These are phyloP conservation scores for Yamadazyma jaroonii DNA, from an alignment of 1,139 yeast species.

Conservation along the genomic window DNA sequence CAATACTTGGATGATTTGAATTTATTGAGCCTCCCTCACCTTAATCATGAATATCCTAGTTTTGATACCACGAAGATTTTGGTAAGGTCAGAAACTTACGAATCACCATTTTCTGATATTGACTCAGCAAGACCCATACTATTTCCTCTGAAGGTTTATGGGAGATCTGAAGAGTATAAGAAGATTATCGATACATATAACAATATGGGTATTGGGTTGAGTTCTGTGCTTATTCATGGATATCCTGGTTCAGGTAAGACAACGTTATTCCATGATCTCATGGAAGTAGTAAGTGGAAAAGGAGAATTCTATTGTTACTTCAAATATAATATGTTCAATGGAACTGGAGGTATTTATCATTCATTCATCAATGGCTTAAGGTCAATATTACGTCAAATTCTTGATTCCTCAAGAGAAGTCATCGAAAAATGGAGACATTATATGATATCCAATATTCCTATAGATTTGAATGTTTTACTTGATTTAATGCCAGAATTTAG, in stretches of 20 bases:
- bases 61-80: slow-evolving; percentile 1
- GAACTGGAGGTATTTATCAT: slow-evolving; percentile 20
- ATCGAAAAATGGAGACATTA: slow-evolving; percentile 44
- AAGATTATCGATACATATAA: slow-evolving; percentile 18
- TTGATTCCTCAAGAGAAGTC: slow-evolving; percentile 35
- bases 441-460: slow-evolving; percentile 37
- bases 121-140: slow-evolving; percentile 5
- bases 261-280: slow-evolving; percentile 40
- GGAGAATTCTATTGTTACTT: slow-evolving; percentile 41
- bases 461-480: slow-evolving; percentile 44
- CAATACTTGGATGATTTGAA: slow-evolving; percentile 17
- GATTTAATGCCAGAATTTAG: slow-evolving; percentile 46
- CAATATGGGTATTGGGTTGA: slow-evolving; percentile 16
- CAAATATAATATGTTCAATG: slow-evolving; percentile 34
- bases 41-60: neutral
- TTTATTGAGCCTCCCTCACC: too few relatives aligned
- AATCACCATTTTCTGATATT: neutral
- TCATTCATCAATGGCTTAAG: slow-evolving; percentile 33
- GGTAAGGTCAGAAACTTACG: slow-evolving; percentile 2
- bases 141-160: slow-evolving; percentile 32
- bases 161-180: slow-evolving; percentile 31
- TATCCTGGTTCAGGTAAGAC: slow-evolving; percentile 51
- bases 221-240: slow-evolving; percentile 39
- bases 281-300: slow-evolving; percentile 32
- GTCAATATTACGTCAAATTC: slow-evolving; percentile 40